Evolutionary conservation across 805 yeast genomes (phyloP), one percentile per base, ranked within the genome.

Genomic region (Candida glaebosa): DNA sequence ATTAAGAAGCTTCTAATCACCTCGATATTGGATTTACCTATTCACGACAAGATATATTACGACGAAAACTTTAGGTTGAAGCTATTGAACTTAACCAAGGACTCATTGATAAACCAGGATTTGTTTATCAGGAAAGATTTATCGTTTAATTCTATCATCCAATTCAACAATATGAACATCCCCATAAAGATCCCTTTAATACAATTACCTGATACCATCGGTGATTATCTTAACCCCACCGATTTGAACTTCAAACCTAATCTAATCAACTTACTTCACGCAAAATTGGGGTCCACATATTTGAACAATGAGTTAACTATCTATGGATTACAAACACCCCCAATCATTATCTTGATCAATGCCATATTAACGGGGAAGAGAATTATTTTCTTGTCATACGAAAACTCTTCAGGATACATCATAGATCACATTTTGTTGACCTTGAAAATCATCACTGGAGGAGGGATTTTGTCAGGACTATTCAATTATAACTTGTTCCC

Each of bases 241-340:
- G 75, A 69, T 49, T 47, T 69, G 44, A 67, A 68, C 46, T 67
- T 69, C 50, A 66, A 65, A 43, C 61, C 63, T 10, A 70, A 56
- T 49, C 56, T 60, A 41, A 67, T 66, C 38, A 63, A 52, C 31
- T 40, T 61, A 15, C 60, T 64, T 26, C 66, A 67, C 31, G 55
- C 69, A 2, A 59, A 61, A 18, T 50, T 77, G 34, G 62, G 50
- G 18, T 57, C 60, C 31, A 61, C 39, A 41, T 66, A 45, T 34
- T 58, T 65, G 40, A 67, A 71, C 46, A 69, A 73, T 34, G 79
- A 78, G 38, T 57, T 78, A 38, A 73, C 80, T 2, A 69, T 74
- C 9, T 76, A 75, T 54, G 83, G 83, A 0, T 53, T 69, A 14
- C 67, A 65, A 30, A 78, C 84, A 0, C 82, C 82, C 1, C 73